phyloP scores from a whole-genome alignment of 2,329 filamentous ascomycete species.

The Pochonia chlamydosporia region DNA sequence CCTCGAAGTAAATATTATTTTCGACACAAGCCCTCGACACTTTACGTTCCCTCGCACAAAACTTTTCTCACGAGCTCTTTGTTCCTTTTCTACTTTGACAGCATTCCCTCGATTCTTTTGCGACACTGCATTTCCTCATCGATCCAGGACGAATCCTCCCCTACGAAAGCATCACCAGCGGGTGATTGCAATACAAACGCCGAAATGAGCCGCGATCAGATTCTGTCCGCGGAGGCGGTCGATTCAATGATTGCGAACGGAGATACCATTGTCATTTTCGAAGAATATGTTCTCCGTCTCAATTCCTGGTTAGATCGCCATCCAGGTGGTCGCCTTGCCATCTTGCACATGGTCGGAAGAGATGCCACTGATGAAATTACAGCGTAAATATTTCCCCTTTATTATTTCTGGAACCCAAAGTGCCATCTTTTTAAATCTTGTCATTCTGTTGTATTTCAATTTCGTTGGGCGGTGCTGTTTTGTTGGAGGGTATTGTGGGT shows the following conservation, averaged over 20 bases:
- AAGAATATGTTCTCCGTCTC: slow-evolving; percentile 48
- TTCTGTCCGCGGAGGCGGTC: slow-evolving; percentile 40
- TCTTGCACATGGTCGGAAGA: slow-evolving; percentile 45
- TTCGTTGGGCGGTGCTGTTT: no score
- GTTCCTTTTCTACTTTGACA: no score
- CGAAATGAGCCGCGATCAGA: slow-evolving; percentile 33
- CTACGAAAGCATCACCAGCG: not conserved
- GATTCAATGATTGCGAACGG: slow-evolving; percentile 49
- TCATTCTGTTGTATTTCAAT: no score
- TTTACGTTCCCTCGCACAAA: not conserved
- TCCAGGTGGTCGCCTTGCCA: slow-evolving; percentile 53
- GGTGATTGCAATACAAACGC: not conserved
- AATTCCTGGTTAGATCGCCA: slow-evolving; percentile 54
- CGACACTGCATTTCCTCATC: no score
- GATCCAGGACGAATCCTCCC: not conserved
- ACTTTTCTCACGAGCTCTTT: not conserved
- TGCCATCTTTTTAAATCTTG: no score
- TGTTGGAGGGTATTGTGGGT: not conserved
- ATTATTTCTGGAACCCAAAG: no score
- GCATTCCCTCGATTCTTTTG: no score
- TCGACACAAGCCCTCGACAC: no score
- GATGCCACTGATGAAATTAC: slow-evolving; percentile 31
- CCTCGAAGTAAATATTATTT: no score
- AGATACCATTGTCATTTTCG: slow-evolving; percentile 48
- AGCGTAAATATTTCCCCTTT: slow-evolving; percentile 19